Base-by-base conservation (phyloP, 2,329 filamentous ascomycete genomes). In the Nectriaceae sp. region DNA sequence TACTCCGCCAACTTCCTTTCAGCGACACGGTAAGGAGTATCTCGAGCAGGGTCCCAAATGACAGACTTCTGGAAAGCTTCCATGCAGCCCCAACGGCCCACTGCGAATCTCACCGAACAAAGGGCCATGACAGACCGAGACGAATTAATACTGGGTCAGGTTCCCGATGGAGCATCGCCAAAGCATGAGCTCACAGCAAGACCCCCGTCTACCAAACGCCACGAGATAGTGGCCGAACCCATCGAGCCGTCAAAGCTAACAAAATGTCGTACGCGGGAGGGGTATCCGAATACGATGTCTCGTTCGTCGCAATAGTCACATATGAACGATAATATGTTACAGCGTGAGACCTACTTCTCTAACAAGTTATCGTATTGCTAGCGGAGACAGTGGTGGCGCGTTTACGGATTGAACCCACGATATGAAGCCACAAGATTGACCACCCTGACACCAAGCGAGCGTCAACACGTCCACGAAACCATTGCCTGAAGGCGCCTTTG, bases 11-110 rank as follows among this genome's bases (percentile, higher is more conserved):
- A 10, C 24, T 31, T 18, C n/a, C 21, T 10, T 21, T 13, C 20
- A 26, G 21, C 42, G 40, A 42, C 52, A 59, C 56, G 18, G 52
- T 50, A 46, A 35, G 18, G 51, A 42, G 52, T 50, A 57, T 50
- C 46, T 26, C 46, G 21, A 24, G 35, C 51, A 47, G 49, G 50
- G 54, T 44, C 46, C 45, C 26, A 39, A 45, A 42, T 60, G 54
- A 53, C 53, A 52, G 53, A 44, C 52, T 65, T 65, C 62, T 65
- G 56, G 62, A 65, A 65, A 49, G 48, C 53, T 65, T 65, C 62
- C 41, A 60, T 56, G 46, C 51, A 57, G 47, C 49, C 46, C 52
- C 51, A 42, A 54, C 41, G 53, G 47, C 46, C 61, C 58, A 61
- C 57, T 40, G 37, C 37, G 47, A 41, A 46, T 50, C 49, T 52